Evolutionary conservation across 352 stramenopile genomes (phyloP).

Genomic region (Pythium myriotylum): DNA sequence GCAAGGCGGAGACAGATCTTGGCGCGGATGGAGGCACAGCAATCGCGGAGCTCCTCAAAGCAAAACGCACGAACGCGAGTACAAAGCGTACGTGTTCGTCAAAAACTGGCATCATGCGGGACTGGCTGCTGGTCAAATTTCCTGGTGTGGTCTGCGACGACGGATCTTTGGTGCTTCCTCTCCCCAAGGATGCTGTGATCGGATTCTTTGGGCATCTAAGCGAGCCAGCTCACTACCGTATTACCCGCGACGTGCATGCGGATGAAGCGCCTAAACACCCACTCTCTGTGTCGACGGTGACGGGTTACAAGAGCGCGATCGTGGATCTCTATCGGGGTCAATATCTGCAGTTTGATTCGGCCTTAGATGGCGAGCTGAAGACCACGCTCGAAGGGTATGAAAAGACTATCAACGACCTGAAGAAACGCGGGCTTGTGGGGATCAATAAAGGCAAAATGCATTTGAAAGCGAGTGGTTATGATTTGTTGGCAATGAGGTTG

Average conservation of each 20-base stretch:
- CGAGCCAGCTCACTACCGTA: constrained; percentile 5
- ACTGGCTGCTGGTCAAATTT: no score
- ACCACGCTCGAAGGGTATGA: no score
- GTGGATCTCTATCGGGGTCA: constrained; percentile 14
- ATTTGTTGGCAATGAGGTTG: not conserved
- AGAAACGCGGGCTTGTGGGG: constrained; percentile 8
- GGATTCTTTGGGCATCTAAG: constrained; percentile 13
- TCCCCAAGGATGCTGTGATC: not conserved
- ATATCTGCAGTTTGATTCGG: no score
- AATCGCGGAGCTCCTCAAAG: not conserved
- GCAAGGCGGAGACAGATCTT: not conserved
- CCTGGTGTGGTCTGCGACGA: not conserved
- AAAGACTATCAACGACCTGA: constrained; percentile 10
- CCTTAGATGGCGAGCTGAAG: no score
- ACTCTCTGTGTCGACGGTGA: constrained; percentile 10
- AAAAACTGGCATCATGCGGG: no score
- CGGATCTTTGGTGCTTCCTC: not conserved
- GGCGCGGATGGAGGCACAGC: not conserved
- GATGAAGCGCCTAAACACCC: not conserved
- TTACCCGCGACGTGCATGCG: constrained; percentile 1
- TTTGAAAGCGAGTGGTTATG: constrained; percentile 14
- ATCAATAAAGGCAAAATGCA: constrained; percentile 12
- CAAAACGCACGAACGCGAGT: not conserved
- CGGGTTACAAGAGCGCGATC: constrained; percentile 11
- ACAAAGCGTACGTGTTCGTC: not conserved